Percentiles rank a stretch among this genome's conserved stretches.
phyloP scores from a whole-genome alignment of 768 basidiomycete genomes.

The Tephrocybe sp. region DNA sequence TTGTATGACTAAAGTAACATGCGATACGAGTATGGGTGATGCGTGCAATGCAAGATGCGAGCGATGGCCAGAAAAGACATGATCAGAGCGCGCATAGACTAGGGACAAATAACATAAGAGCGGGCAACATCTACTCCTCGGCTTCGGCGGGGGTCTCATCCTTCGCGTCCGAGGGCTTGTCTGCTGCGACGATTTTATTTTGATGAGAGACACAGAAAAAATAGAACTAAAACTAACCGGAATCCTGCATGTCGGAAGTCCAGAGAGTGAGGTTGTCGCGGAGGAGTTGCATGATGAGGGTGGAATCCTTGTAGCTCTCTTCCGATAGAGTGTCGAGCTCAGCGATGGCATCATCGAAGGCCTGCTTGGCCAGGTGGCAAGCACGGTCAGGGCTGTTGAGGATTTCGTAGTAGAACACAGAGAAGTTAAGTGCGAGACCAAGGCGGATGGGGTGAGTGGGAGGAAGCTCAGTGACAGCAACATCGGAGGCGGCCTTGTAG shows the following conservation, averaged over 20 bases:
- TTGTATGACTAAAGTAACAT: conserved; percentile 17
- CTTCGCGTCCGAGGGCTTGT: conserved; percentile 69
- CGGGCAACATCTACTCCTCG: conserved; percentile 54
- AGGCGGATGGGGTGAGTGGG: conserved; percentile 98
- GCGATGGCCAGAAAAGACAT: conserved; percentile 17
- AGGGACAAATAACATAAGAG: conserved; percentile 19
- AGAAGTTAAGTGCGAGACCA: conserved; percentile 98
- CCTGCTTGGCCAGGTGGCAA: conserved; percentile 98
- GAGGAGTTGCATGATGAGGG: conserved; percentile 94
- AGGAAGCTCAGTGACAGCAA: conserved; percentile 92
- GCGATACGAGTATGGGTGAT: conserved; percentile 17
- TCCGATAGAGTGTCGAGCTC: conserved; percentile 98
- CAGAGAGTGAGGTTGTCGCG: conserved; percentile 97
- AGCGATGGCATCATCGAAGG: conserved; percentile 98
- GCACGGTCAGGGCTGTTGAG: conserved; percentile 98
- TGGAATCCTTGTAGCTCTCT: conserved; percentile 99
- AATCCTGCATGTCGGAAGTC: conserved; percentile 97
- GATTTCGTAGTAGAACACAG: conserved; percentile 99
- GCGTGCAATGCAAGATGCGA: conserved; percentile 19
- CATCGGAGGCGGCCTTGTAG: conserved; percentile 97
- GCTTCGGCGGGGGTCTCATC: conserved; percentile 51
- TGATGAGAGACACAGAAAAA: not conserved
- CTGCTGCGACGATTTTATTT: conserved; percentile 41
- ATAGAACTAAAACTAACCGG: conserved; percentile 48
- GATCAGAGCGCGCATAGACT: conserved; percentile 14